These are phyloP conservation scores for Bimuria novae-zelandiae DNA, from an alignment of 2,329 filamentous ascomycete genomes.

Conservation along the genomic window DNA sequence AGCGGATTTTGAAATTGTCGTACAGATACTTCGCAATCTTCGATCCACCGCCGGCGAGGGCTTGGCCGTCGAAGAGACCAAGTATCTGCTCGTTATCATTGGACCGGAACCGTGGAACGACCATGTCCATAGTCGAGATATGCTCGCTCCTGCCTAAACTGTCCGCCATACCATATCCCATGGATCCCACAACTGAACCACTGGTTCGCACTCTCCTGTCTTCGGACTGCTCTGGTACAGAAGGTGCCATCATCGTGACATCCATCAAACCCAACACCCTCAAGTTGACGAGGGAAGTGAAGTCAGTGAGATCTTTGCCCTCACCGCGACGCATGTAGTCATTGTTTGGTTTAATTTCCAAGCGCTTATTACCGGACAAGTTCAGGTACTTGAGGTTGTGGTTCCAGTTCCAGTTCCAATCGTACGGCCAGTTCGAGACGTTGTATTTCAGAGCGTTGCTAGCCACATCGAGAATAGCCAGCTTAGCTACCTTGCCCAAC, in stretches of 20 bases:
- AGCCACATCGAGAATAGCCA: conserved; percentile 90
- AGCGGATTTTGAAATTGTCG: conserved; percentile 89
- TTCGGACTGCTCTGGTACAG: conserved; percentile 92
- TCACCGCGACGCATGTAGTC: conserved; percentile 55
- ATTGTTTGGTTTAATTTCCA: conserved; percentile 80
- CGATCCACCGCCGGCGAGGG: conserved; percentile 85
- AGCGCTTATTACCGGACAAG: conserved; percentile 90
- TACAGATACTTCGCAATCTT: conserved; percentile 96
- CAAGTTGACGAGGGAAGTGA: conserved; percentile 80
- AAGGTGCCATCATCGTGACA: conserved; percentile 90
- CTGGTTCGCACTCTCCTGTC: conserved; percentile 96
- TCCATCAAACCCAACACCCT: conserved; percentile 95
- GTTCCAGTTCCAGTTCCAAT: conserved; percentile 99
- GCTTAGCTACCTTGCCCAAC: conserved; percentile 88
- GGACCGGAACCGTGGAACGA: conserved; percentile 88
- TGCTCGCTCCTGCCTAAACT: conserved; percentile 92
- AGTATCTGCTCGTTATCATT: conserved; percentile 88
- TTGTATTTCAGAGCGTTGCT: conserved; percentile 98
- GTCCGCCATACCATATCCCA: conserved; percentile 98
- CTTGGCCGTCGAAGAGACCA: conserved; percentile 94
- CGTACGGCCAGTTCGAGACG: conserved; percentile 97
- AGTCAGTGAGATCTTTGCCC: conserved; percentile 82
- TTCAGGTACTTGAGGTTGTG: conserved; percentile 94
- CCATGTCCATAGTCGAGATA: conserved; percentile 91
- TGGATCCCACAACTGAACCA: conserved; percentile 85